These are phyloP conservation scores for Nothophaeocryptopus gaeumannii DNA, from an alignment of 2,329 filamentous ascomycete genomes.

Conservation along the genomic window DNA sequence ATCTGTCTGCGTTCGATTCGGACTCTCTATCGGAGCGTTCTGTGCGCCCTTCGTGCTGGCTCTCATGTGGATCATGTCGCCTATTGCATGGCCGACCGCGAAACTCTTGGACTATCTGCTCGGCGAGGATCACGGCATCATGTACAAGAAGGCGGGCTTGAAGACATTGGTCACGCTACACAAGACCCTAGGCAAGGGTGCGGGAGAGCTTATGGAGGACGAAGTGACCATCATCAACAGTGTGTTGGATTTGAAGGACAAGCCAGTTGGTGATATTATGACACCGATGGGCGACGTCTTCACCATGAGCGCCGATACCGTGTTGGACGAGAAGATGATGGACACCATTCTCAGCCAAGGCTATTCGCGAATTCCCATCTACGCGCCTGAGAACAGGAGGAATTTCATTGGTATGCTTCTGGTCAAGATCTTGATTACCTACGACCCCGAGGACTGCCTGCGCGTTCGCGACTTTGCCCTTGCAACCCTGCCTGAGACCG, in stretches of 20 bases:
- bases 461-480: constrained; percentile 86
- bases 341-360: constrained; percentile 88
- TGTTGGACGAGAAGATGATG: constrained; percentile 92
- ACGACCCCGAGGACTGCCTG: constrained; percentile 89
- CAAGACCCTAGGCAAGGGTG: constrained; percentile 81
- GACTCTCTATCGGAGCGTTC: constrained; percentile 88
- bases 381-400: constrained; percentile 74
- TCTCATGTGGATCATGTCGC: constrained; percentile 89
- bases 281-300: constrained; percentile 98
- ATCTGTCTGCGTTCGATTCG: constrained; percentile 93
- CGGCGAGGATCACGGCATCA: constrained; percentile 90
- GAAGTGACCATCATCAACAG: constrained; percentile 99
- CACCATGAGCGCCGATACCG: constrained; percentile 90
- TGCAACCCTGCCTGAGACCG: constrained; percentile 90
- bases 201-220: constrained; percentile 86
- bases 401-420: constrained; percentile 98
- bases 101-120: constrained; percentile 92
- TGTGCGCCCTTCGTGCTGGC: constrained; percentile 83
- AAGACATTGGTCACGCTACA: constrained; percentile 96
- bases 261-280: constrained; percentile 93
- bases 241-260: constrained; percentile 92
- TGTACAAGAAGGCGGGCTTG: constrained; percentile 96
- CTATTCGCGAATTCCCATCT: constrained; percentile 93
- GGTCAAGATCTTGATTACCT: constrained; percentile 98
- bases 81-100: constrained; percentile 89